phyloP scores from a whole-genome alignment of 2,329 filamentous ascomycete species.

The Colletotrichum musae region DNA sequence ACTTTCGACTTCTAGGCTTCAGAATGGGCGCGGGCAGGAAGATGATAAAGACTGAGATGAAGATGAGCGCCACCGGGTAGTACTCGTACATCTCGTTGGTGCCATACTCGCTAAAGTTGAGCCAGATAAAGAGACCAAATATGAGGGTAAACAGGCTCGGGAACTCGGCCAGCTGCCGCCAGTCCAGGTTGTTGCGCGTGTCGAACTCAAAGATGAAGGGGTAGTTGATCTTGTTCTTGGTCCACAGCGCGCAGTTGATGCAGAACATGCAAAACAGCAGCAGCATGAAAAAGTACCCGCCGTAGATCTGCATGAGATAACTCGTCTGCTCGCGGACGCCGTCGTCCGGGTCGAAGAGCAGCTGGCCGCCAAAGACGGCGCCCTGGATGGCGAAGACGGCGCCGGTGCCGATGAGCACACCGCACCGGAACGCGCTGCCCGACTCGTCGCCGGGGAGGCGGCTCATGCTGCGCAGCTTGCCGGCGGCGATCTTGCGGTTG shows the following conservation, averaged over 20 bases:
- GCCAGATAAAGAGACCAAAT: constrained; percentile 86
- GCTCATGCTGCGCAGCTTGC: constrained; percentile 84
- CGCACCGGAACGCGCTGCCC: constrained; percentile 71
- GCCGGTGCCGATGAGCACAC: constrained; percentile 78
- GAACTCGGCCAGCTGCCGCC: constrained; percentile 89
- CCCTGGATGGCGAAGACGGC: constrained; percentile 77
- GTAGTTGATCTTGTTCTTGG: constrained; percentile 90
- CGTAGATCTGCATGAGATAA: constrained; percentile 91
- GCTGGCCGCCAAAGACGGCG: constrained; percentile 70
- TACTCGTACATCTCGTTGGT: constrained; percentile 81
- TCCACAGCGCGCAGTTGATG: constrained; percentile 87
- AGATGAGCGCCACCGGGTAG: constrained; percentile 87
- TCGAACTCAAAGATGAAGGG: constrained; percentile 98
- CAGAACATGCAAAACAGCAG: constrained; percentile 88
- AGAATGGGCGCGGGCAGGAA: constrained; percentile 83
- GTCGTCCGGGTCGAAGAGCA: constrained; percentile 66
- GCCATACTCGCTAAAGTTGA: constrained; percentile 85
- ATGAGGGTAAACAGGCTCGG: constrained; percentile 87
- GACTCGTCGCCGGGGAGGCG: constrained; percentile 71
- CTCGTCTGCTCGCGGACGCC: constrained; percentile 67
- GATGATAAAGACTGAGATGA: constrained; percentile 75
- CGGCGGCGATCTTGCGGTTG: constrained; percentile 91
- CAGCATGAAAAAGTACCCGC: constrained; percentile 88
- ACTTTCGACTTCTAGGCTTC: constrained; percentile 82
- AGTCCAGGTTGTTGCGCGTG: constrained; percentile 86